These are phyloP conservation scores for Backusella liffmaniae DNA, from an alignment of 192 early-diverging fungal species.

Conservation along the genomic window DNA sequence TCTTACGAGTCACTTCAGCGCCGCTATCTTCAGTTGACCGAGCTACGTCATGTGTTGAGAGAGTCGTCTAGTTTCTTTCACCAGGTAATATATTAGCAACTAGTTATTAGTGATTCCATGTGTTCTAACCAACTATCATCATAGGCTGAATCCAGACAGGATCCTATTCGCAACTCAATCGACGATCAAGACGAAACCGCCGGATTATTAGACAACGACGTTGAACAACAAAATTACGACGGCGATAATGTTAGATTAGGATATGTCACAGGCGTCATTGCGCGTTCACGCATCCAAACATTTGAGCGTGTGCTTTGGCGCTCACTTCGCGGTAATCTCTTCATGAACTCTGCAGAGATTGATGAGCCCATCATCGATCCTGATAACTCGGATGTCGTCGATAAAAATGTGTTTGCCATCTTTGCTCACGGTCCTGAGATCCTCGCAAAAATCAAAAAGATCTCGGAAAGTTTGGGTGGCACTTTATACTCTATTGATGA, in stretches of 20 bases:
- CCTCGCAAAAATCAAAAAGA: conserved; percentile 87
- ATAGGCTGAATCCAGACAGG: background rate
- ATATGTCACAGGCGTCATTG: conserved; percentile 94
- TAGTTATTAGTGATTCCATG: too few relatives aligned
- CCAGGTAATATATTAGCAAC: conserved; percentile 40
- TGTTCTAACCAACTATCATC: background rate
- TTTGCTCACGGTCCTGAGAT: conserved; percentile 96
- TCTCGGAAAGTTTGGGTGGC: conserved; percentile 93
- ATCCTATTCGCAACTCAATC: conserved; percentile 42
- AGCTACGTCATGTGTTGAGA: conserved; percentile 84
- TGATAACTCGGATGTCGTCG: conserved; percentile 77
- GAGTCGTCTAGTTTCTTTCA: conserved; percentile 86
- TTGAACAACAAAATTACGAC: conserved; percentile 38
- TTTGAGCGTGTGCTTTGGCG: conserved; percentile 98
- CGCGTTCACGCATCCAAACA: conserved; percentile 75
- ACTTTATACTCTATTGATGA: conserved; percentile 91
- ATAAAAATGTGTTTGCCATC: conserved; percentile 98
- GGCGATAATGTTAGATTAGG: conserved; percentile 57
- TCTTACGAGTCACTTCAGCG: conserved; percentile 87
- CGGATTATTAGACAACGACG: conserved; percentile 60
- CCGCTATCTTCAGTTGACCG: conserved; percentile 84
- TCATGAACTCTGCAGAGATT: conserved; percentile 94
- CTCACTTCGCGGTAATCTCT: conserved; percentile 94
- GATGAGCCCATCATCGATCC: conserved; percentile 94
- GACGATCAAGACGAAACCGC: conserved; percentile 51